Evolutionary conservation across 73 alveolate genomes (phyloP).

Genomic region (Tetrahymena malaccensis): DNA sequence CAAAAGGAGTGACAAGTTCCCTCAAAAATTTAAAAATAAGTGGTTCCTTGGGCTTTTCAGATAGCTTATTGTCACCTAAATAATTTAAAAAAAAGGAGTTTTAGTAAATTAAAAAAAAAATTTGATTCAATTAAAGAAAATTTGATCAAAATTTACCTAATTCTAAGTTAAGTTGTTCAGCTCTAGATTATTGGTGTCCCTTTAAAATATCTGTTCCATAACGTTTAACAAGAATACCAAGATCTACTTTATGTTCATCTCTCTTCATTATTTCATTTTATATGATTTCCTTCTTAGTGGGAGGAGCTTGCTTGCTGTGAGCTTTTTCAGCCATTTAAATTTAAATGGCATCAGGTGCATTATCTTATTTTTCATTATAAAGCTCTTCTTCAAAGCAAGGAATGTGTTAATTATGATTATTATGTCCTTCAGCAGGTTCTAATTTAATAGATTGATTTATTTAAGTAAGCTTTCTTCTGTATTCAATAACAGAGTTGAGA

Average conservation of each 20-base stretch:
- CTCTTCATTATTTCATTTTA: constrained; percentile 29
- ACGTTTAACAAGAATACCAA: neutral
- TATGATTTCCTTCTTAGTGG: neutral
- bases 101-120: no score
- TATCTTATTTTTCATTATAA: neutral
- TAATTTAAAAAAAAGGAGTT: constrained; percentile 20
- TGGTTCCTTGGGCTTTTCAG: constrained; percentile 81
- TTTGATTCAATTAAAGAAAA: no score
- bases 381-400: neutral
- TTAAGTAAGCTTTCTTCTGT: neutral
- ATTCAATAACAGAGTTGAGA: neutral
- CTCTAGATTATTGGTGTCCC: constrained; percentile 30
- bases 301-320: neutral
- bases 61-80: constrained; percentile 69
- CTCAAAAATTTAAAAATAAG: constrained; percentile 58
- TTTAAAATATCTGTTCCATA: constrained; percentile 19
- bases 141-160: neutral
- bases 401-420: neutral
- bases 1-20: constrained; percentile 66
- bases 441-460: neutral
- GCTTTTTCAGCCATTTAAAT: neutral
- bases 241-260: constrained; percentile 47
- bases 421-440: neutral
- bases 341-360: neutral
- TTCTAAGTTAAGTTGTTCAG: neutral